Base-by-base conservation (phyloP, 2,329 filamentous ascomycete genomes). In the Teratosphaeria epicoccoides region DNA sequence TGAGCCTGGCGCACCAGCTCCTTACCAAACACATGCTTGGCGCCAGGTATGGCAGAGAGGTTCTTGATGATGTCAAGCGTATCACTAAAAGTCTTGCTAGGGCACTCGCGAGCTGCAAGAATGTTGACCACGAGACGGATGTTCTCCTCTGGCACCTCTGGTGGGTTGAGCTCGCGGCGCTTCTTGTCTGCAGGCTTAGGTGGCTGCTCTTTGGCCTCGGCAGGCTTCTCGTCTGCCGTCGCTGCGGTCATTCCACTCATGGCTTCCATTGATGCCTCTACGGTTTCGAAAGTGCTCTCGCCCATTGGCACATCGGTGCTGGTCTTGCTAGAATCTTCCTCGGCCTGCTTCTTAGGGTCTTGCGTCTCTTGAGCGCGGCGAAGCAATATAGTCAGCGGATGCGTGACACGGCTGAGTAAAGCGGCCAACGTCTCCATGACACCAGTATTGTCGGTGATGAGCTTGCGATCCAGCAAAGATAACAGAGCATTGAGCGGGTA, bases 21-120 rank as follows among this genome's bases (percentile, higher is more conserved):
- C 59, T 87, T 84, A n/a, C 93, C 93, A 67, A 98, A 97, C 10
- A 88, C 78, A 49, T 86, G 81, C 70, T 94, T 93, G 17, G 91
- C 89, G 11, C 86, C 88, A 14, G 91, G 89, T 55, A 98, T 93
- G 37, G 87, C 84, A 4, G 90, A 97, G 43, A 98, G 78, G 64
- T 97, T 96, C 73, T 95, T 97, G 75, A 98, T 95, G n/a, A 94
- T 94, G 14, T 91, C 93, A 50, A 98, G 80, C 0, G 93, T 97
- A 69, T 97, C 94, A 66, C 93, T 87, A 77, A 98, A 98, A 0
- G 93, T 97, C 75, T 95, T 96, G 57, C 88, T 90, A 65, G 88
- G 95, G 71, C 93, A 98, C 69, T 98, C 93, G 47, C 90, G 85
- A 56, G 91, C 91, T 43, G 95, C 88, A 59, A 98, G 87, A 52